Evolutionary conservation across 768 basidiomycete species (phyloP), one percentile per base, ranked within the genome.

Genomic region (Lyophyllum semitale): DNA sequence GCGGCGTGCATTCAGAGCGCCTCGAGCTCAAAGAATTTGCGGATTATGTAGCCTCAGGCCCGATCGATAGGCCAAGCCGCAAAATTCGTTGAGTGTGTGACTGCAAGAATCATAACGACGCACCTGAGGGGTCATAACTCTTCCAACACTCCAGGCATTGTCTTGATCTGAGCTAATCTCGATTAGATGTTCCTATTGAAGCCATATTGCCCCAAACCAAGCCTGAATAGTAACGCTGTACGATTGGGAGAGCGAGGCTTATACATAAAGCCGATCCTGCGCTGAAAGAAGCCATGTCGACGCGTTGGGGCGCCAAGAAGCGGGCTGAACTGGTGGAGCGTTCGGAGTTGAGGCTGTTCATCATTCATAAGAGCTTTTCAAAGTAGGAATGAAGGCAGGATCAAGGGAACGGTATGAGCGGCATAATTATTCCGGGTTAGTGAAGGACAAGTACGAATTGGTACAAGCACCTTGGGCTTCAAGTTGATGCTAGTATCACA

Each of bases 231-330:
- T 63, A 15, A 44, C 59, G 3, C n/a, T 65, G 8, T 55, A 59
- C n/a, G 59, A 65, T 8, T 63, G 55, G 54, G 61, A 63, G 11
- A 48, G 20, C 22, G 53, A 48, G 7, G 37, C 30, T 0, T 60
- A 53, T 32, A 9, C 23, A 0, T 32, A 9, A 18, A 0, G n/a
- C 53, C 8, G 48, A 45, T 9, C 46, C 54, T 5, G 53, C 55
- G 13, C 57, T 54, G n/a, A 57, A 46, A 20, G 50, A 53, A 27
- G 55, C 60, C 2, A 27, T 50, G 12, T 29, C 38, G 13, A 64
- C 60, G 11, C 51, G 56, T 0, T 54, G 56, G 63, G 44, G 35
- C 8, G 26, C 17, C 27, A 57, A 54, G 23, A 15, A 61, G n/a
- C 13, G 53, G 13, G 29, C n/a, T 12, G 45, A 40, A 9, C 18